These are phyloP conservation scores for Bryum argenteum DNA, from an alignment of 225 moss, liverwort and hornwort genomes.

Conservation along the genomic window DNA sequence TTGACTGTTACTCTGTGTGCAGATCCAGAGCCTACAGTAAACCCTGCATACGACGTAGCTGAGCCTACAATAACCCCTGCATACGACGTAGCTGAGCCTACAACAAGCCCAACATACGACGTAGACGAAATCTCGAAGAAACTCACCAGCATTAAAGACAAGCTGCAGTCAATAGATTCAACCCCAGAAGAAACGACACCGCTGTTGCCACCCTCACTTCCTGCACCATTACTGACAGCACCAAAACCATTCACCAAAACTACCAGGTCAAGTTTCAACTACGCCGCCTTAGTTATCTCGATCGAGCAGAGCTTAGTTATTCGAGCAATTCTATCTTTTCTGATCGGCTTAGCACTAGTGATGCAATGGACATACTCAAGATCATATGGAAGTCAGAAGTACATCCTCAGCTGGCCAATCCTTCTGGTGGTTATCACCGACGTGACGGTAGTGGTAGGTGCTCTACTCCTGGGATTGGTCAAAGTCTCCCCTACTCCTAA, in stretches of 20 bases:
- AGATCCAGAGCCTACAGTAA: constrained; percentile 28
- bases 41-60: constrained; percentile 20
- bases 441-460: constrained; percentile 60
- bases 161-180: constrained; percentile 32
- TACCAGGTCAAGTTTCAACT: constrained; percentile 38
- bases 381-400: constrained; percentile 40
- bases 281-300: constrained; percentile 35
- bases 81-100: constrained; percentile 18
- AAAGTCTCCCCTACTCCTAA: constrained; percentile 29
- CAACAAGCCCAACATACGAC: constrained; percentile 17
- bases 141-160: constrained; percentile 21
- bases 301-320: constrained; percentile 42
- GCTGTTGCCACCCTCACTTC: constrained; percentile 19
- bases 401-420: constrained; percentile 65
- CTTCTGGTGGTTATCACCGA: constrained; percentile 68
- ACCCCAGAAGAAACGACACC: constrained; percentile 28
- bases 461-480: constrained; percentile 49
- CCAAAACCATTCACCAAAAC: background rate
- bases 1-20: constrained; percentile 2
- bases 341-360: constrained; percentile 51
- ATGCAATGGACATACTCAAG: constrained; percentile 45
- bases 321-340: constrained; percentile 49
- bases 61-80: constrained; percentile 14
- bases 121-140: constrained; percentile 28
- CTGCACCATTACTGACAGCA: constrained; percentile 15